These are phyloP conservation scores for Datisca glomerata DNA, from an alignment of 306 rosid genomes.

Conservation along the genomic window DNA sequence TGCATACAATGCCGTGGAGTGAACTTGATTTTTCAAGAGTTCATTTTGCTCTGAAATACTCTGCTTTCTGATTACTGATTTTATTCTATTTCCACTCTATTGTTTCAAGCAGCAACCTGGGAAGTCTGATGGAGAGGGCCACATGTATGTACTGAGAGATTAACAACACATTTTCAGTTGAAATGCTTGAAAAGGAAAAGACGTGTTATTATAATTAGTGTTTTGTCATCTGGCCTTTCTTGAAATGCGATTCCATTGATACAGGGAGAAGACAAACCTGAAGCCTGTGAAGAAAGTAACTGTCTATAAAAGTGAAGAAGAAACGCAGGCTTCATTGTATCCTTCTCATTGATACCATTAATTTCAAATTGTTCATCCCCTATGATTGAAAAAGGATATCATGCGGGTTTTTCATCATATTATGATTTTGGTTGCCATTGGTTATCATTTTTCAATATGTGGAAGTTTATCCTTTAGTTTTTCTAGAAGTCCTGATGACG, in stretches of 20 bases:
- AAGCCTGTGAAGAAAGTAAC: constrained; percentile 32
- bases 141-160: constrained; percentile 19
- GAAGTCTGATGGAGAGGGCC: constrained; percentile 58
- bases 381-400: neutral
- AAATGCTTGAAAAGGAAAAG: neutral
- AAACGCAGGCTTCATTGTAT: constrained; percentile 59
- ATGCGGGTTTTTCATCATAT: neutral
- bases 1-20: neutral
- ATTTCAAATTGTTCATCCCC: neutral
- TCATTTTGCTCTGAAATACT: neutral
- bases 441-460: neutral
- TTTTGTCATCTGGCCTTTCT: constrained; percentile 8
- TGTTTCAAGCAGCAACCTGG: constrained; percentile 47
- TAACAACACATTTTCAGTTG: neutral
- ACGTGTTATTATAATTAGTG: neutral
- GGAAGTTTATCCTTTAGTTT: constrained; percentile 37
- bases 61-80: constrained; percentile 22
- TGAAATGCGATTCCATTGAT: constrained; percentile 17
- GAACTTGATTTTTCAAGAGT: neutral
- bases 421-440: neutral
- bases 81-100: constrained; percentile 12
- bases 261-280: constrained; percentile 58
- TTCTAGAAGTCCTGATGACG: constrained; percentile 48
- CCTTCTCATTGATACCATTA: constrained; percentile 30
- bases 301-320: constrained; percentile 38